Evolutionary conservation across 352 stramenopile species (phyloP).

Genomic region (Pythium folliculosum): DNA sequence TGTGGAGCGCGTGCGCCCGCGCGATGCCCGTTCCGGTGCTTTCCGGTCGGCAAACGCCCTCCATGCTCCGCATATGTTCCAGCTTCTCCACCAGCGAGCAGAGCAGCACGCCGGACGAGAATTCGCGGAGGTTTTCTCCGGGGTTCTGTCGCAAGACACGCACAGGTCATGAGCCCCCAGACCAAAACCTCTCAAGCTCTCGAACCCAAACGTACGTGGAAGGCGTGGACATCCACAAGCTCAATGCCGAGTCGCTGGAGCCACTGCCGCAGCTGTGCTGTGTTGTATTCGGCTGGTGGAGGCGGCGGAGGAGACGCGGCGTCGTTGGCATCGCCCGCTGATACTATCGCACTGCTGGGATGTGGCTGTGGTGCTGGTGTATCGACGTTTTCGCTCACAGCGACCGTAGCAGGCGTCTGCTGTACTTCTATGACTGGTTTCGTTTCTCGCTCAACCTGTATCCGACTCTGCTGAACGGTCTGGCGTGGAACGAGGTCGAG

Average conservation of each 20-base stretch:
- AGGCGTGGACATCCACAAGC: conserved; percentile 27
- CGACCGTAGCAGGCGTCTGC: too few species aligned
- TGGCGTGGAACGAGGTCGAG: too few species aligned
- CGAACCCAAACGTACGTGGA: conserved; percentile 33
- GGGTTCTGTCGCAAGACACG: conserved; percentile 31
- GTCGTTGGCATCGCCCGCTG: neutral
- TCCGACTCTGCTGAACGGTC: too few species aligned
- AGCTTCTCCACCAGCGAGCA: conserved; percentile 70
- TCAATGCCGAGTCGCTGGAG: conserved; percentile 40
- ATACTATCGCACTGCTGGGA: too few species aligned
- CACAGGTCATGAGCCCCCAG: neutral
- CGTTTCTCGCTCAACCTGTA: too few species aligned
- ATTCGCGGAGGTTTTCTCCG: conserved; percentile 38
- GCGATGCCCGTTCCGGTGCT: conserved; percentile 28
- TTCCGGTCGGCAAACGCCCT: conserved; percentile 37
- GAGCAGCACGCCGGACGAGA: conserved; percentile 60
- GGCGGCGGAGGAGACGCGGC: neutral
- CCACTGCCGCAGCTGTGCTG: conserved; percentile 39
- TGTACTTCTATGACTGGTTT: too few species aligned
- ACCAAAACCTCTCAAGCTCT: too few species aligned
- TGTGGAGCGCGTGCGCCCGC: conserved; percentile 68
- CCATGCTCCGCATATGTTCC: conserved; percentile 64
- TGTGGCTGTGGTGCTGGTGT: too few species aligned
- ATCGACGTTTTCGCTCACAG: too few species aligned
- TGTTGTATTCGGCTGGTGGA: conserved; percentile 1